Evolutionary conservation across 768 basidiomycete species (phyloP), one percentile per base, ranked within the genome.

Genomic region (Hericium coralloides): DNA sequence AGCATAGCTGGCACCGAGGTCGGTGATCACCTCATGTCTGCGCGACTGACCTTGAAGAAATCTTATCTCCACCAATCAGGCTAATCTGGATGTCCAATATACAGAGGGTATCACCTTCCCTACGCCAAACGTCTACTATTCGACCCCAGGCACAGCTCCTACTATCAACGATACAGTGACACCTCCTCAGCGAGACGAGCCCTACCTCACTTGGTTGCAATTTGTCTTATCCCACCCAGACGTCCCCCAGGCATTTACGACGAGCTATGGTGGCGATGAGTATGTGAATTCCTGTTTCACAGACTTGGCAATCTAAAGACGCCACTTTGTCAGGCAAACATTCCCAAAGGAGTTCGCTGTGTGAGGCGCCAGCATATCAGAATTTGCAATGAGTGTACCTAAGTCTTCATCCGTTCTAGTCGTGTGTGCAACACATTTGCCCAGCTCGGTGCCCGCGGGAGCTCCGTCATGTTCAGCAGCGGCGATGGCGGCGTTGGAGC

Each of bases 401-500:
- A 31, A 31, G 31, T 31, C 31, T 31, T 1, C 54, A 14, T 70
- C 58, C 9, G 12, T 20, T n/a, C n/a, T 20, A 45, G 43, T 17
- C 43, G 43, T 2, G 43, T 20, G n/a, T 45, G 43, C 15, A 45
- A 45, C 12, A 45, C 43, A 2, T 45, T 45, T 45, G 43, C 43
- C n/a, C 43, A 45, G 15, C 43, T 45, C 17, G 43, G 43, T 9
- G 80, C 74, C 50, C 79, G 85, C 1, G 87, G 87, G 15, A 73
- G 83, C 22, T 81, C 84, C 10, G 49, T 89, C 17, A 66, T 81
- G 47, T 86, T 85, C 67, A 75, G 81, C 17, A 83, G 82, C 25
- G 85, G 86, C 18, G 86, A 89, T 58, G 66, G 66, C n/a, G 87
- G 87, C 15, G 87, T 88, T 26, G 86, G 87, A 2, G 86, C 82